Evolutionary conservation across 441 rosid species (phyloP).

Genomic region (Aleurites moluccanus): DNA sequence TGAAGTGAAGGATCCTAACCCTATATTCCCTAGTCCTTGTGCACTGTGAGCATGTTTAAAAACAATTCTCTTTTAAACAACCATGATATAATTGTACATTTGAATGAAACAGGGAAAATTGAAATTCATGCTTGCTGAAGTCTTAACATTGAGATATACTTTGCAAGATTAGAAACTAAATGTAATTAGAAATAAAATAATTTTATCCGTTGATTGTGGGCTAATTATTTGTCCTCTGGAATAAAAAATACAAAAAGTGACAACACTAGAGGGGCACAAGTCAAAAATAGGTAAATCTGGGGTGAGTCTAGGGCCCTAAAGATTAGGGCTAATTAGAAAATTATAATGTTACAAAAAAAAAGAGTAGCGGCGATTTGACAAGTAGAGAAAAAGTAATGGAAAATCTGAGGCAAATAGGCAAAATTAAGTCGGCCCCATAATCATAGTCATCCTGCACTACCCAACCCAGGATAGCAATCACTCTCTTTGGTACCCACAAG

Average conservation of each 20-base stretch:
- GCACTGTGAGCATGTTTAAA: neutral
- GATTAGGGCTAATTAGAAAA: neutral
- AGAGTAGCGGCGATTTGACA: constrained; percentile 26
- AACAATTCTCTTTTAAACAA: neutral
- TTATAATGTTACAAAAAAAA: neutral
- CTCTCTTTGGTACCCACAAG: constrained; percentile 18
- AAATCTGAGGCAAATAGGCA: neutral
- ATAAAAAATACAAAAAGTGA: neutral
- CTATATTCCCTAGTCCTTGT: neutral
- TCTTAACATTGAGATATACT: neutral
- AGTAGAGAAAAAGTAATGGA: too few relatives aligned
- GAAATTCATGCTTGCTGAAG: neutral
- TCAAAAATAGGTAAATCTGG: constrained; percentile 2
- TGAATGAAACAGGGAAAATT: neutral
- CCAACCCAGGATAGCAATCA: constrained; percentile 23
- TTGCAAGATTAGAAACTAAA: neutral
- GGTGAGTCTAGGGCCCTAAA: neutral
- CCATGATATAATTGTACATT: neutral
- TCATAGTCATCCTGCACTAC: constrained; percentile 25
- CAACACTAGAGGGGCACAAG: neutral
- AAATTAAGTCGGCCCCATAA: constrained; percentile 24
- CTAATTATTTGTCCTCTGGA: neutral
- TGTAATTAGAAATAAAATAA: neutral
- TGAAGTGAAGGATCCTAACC: neutral
- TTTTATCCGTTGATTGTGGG: constrained; percentile 28